Percentiles rank a stretch among this genome's conserved stretches.
phyloP scores from a whole-genome alignment of 73 alveolate genomes.

The Durusdinium trenchii region DNA sequence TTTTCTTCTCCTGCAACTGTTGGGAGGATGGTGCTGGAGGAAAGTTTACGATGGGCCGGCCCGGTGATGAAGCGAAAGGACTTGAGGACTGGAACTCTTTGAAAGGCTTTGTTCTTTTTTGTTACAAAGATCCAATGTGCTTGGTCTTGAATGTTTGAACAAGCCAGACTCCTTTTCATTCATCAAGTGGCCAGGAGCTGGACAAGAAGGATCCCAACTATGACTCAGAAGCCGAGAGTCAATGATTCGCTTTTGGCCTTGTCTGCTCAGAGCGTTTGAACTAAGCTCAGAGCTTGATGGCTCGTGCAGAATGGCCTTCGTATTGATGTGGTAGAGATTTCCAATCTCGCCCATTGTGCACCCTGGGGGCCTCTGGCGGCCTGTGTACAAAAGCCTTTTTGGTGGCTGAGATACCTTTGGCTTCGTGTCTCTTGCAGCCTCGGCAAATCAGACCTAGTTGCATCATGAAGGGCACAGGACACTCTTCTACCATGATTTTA shows the following conservation, averaged over 20 bases:
- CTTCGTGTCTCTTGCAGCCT: background rate
- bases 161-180: background rate
- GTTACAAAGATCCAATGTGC: too few species aligned
- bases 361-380: too few species aligned
- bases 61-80: conserved; percentile 18
- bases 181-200: background rate
- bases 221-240: background rate
- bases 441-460: too few species aligned
- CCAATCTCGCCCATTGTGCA: too few species aligned
- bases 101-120: background rate
- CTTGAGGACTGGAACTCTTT: background rate
- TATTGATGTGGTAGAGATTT: too few species aligned
- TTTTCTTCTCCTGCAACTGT: background rate
- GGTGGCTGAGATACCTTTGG: background rate
- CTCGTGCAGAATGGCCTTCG: too few species aligned
- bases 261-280: too few species aligned
- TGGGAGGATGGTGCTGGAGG: conserved; percentile 36
- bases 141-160: too few species aligned
- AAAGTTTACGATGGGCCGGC: conserved; percentile 11
- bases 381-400: background rate
- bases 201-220: conserved; percentile 19
- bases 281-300: too few species aligned
- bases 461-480: too few species aligned
- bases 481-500: too few species aligned
- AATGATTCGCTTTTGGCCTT: too few species aligned